Conservation (phyloP, 2,329 filamentous ascomycete genomes). For the Cytospora leucostoma region DNA sequence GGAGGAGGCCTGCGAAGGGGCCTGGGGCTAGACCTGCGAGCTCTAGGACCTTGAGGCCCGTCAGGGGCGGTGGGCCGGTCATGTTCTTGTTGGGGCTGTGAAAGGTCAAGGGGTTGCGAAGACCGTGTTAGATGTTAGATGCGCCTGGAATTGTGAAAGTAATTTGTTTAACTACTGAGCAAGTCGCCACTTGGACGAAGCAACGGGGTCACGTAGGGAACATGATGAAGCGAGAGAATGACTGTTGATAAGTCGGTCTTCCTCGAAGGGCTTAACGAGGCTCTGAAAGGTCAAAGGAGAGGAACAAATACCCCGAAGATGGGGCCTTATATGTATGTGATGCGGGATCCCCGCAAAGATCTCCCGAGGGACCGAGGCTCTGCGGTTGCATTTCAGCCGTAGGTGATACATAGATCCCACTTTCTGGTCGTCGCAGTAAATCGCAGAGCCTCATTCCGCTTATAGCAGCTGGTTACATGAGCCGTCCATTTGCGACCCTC, state of each 20-base stretch:
- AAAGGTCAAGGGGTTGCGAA: not conserved
- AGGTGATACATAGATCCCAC: no score
- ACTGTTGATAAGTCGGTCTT: no score
- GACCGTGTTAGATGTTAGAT: not conserved
- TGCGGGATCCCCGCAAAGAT: constrained; percentile 9
- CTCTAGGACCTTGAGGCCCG: constrained; percentile 59
- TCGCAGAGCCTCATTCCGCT: no score
- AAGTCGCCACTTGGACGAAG: no score
- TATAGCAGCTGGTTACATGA: no score
- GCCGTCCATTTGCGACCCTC: no score
- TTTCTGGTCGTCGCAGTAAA: no score
- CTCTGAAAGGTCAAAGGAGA: not conserved
- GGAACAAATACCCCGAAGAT: not conserved
- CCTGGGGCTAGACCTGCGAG: constrained; percentile 67
- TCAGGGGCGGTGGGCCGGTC: constrained; percentile 45
- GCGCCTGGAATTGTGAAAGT: no score
- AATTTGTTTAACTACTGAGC: no score
- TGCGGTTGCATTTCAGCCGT: no score
- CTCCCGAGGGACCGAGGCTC: constrained; percentile 12
- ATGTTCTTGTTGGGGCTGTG: constrained; percentile 34
- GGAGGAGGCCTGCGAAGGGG: constrained; percentile 84
- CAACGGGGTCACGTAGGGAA: no score
- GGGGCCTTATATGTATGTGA: not conserved
- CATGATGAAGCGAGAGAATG: no score
- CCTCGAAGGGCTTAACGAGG: not conserved